Evolutionary conservation across 257 asterid species (phyloP), one percentile per base, ranked within the genome.

Genomic region (Solanum sitiens): DNA sequence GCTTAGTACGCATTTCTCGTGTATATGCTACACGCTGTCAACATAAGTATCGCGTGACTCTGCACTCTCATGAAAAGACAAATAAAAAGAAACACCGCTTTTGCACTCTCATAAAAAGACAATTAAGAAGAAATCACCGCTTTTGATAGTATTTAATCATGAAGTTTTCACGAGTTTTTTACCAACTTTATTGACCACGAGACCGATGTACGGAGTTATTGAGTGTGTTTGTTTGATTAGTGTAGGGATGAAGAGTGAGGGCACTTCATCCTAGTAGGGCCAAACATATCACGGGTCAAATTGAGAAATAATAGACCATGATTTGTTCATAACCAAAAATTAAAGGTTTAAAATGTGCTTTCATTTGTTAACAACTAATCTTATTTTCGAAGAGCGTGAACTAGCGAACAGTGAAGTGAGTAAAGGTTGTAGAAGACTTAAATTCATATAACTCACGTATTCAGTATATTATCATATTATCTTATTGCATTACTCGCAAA

Each of bases 111-210:
- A 14, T 7, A 8, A 18, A 7, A 30, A 30, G 23, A 30, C 18
- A 70, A 7, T 6, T 6, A 7, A 30, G 3, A 70, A 30, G 3
- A 70, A 7, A 30, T 30, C 18, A 30, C 18, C 1, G 0, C 20
- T 16, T 71, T 7, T 0, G 2, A 18, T 70, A 32, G 2, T 15
- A 70, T 70, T 70, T 20, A 6, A 73, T 1, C 13, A 20, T 5
- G 6, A 30, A 6, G 7, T 14, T 1, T 30, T 30, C 6, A 3
- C 8, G 1, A 35, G 4, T 1, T 5, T 37, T 5, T 6, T 0
- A 56, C 0, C 3, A 15, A 73, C 0, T 73, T 73, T 23, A 73
- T 73, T 10, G 13, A 37, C 1, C 50, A 37, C 20, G 25, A 37
- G 47, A 21, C 1, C 27, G 5, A 56, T 20, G 65, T n/a, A 20